Evolutionary conservation across 257 asterid genomes (phyloP).

Genomic region (Jaltomata sinuosa): DNA sequence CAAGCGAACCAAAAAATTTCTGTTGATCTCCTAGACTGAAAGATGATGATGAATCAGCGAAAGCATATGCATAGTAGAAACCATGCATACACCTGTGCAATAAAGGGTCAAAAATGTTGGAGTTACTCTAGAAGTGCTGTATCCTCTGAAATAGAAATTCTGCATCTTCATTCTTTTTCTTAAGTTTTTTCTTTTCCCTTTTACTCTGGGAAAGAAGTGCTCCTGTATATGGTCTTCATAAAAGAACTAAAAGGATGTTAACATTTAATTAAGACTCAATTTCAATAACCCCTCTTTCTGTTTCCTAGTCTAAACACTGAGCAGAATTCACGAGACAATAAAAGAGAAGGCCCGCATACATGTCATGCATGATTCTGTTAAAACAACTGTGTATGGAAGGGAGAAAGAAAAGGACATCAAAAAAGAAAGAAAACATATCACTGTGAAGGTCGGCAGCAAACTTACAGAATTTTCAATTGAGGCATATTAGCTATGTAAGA

Average conservation of each 20-base stretch:
- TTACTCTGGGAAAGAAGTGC: neutral
- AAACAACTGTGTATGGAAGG: neutral
- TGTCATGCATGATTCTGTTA: neutral
- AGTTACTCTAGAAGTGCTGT: neutral
- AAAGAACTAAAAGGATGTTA: neutral
- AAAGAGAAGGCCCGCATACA: neutral
- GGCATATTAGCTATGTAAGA: neutral
- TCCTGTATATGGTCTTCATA: neutral
- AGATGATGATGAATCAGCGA: neutral
- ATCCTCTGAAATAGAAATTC: neutral
- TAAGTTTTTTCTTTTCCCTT: neutral
- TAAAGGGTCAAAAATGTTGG: neutral
- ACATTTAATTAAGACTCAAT: neutral
- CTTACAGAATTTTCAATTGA: neutral
- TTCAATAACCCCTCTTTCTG: neutral
- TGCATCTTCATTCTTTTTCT: neutral
- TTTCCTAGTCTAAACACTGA: neutral
- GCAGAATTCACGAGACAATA: neutral
- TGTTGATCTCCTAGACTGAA: neutral
- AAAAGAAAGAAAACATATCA: neutral
- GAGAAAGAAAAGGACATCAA: neutral
- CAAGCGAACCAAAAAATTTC: neutral
- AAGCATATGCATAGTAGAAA: neutral
- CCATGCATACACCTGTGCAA: neutral
- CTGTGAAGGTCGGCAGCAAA: neutral